Evolutionary conservation across 768 basidiomycete species (phyloP), one percentile per base, ranked within the genome.

Genomic region (Suillus americanus): DNA sequence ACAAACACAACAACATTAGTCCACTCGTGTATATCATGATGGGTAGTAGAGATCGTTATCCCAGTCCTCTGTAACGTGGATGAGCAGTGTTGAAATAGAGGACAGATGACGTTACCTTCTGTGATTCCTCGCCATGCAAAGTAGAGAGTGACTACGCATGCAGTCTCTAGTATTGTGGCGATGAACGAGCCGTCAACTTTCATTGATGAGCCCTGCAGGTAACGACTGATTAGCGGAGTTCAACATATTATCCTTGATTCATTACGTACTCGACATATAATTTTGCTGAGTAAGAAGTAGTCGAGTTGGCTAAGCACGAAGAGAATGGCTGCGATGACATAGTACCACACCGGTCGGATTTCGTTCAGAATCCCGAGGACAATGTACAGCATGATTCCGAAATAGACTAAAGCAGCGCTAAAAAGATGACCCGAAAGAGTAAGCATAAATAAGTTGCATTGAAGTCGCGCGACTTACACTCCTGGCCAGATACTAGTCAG

Each of bases 111-210:
- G 59, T 57, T 64, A 89, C 92, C 92, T 86, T 96, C 94, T 20
- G 94, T 95, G 64, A 95, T 93, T 73, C 89, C 89, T 75, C 82
- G 81, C 95, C 95, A 97, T n/a, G 86, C 94, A 18, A 88, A 72
- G 74, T 86, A 95, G 23, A 97, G 66, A 4, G 85, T 77, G 13
- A 79, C 83, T 1, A 97, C 86, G 0, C 90, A 78, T 1, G 84
- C 87, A 0, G 92, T 92, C 72, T 97, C 93, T 54, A 97, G 79
- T 5, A 95, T 61, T 0, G 96, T 96, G 1, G 92, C 90, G 30
- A 97, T 74, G 74, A 97, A 97, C 3, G 90, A 88, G 5, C 92
- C 93, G 76, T 98, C 97, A 23, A 97, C 79, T 74, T 88, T 91
- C 37, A 77, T 74, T 63, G 84, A 80, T 20, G 93, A 81, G 28